A percentile compares a stretch with the other conserved stretches of the same genome.
These are phyloP conservation scores for Perilla frutescens DNA, from an alignment of 257 asterid species.

Conservation along the genomic window DNA sequence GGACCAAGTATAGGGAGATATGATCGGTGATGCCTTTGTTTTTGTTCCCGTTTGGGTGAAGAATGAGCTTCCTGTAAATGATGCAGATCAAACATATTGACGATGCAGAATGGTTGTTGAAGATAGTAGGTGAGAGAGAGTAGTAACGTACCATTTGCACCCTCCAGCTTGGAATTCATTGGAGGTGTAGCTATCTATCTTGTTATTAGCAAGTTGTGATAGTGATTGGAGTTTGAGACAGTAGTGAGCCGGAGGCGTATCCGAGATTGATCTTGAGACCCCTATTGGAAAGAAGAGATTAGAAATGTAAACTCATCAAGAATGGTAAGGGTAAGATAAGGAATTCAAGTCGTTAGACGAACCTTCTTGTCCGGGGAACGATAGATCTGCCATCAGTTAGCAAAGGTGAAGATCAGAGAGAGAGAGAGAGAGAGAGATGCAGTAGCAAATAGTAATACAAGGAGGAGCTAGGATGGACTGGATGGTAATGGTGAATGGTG, in stretches of 20 bases:
- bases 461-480: background rate
- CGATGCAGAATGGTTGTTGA: background rate
- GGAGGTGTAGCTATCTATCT: conserved; percentile 52
- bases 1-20: conserved; percentile 58
- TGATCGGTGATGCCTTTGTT: conserved; percentile 54
- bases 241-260: conserved; percentile 59
- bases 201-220: conserved; percentile 53
- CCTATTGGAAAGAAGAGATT: conserved; percentile 1
- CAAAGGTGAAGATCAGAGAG: background rate
- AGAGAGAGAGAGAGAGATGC: background rate
- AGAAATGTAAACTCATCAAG: conserved; percentile 1
- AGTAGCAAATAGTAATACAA: background rate
- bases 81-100: background rate
- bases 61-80: conserved; percentile 59
- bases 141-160: conserved; percentile 58
- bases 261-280: conserved; percentile 41
- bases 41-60: conserved; percentile 77
- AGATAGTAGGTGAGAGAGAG: background rate
- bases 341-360: background rate
- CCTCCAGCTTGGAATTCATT: conserved; percentile 70
- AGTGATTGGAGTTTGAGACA: conserved; percentile 48
- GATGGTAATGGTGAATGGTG: background rate
- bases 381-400: conserved; percentile 24
- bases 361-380: conserved; percentile 35
- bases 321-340: background rate